These are phyloP conservation scores for Myxozyma mucilagina DNA, from an alignment of 805 yeast species.

Conservation along the genomic window DNA sequence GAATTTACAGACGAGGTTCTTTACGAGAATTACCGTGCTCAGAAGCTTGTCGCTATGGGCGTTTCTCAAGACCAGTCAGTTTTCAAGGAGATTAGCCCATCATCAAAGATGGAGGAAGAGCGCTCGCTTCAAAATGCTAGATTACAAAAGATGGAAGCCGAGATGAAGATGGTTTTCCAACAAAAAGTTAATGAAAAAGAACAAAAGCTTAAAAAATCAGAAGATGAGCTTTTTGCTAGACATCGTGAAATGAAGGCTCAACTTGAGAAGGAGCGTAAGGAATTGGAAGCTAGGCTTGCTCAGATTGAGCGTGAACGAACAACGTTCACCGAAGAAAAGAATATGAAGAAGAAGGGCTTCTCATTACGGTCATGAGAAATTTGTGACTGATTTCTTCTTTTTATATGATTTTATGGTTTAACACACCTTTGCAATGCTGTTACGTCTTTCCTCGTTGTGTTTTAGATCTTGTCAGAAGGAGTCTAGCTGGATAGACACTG, in stretches of 20 bases:
- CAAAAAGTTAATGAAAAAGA: constrained; percentile 96
- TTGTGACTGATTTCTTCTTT: not conserved
- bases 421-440: not conserved
- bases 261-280: constrained; percentile 79
- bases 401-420: not conserved
- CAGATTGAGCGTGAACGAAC: constrained; percentile 50
- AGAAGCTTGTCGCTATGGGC: constrained; percentile 77
- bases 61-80: constrained; percentile 89
- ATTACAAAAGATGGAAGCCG: constrained; percentile 89
- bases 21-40: constrained; percentile 87
- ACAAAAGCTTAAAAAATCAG: constrained; percentile 93
- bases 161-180: constrained; percentile 95
- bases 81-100: constrained; percentile 94
- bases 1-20: constrained; percentile 74
- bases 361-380: constrained; percentile 23
- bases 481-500: not conserved
- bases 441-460: not conserved
- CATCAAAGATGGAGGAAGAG: constrained; percentile 89
- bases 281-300: constrained; percentile 86
- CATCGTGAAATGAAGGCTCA: constrained; percentile 98
- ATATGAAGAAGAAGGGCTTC: constrained; percentile 25
- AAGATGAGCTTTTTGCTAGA: constrained; percentile 90
- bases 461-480: not conserved
- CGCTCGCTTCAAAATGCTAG: constrained; percentile 90
- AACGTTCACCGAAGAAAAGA: constrained; percentile 17